phyloP scores from a whole-genome alignment of 345 rosid genomes.

The Eucalyptus decipiens region DNA sequence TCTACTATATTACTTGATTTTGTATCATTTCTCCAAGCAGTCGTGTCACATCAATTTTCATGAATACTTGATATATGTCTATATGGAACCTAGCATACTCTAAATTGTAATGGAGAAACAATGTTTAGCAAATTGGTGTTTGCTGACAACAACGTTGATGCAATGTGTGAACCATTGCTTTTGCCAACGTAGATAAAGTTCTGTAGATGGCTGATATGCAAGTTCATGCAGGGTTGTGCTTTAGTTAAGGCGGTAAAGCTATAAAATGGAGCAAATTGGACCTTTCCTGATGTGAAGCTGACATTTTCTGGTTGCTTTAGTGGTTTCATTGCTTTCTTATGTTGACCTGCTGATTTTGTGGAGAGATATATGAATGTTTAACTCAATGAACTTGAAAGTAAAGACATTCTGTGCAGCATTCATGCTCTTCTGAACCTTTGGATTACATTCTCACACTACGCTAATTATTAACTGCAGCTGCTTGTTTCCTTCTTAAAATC shows the following conservation, averaged over 20 bases:
- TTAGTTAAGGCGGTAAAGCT: neutral
- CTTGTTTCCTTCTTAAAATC: conserved; percentile 86
- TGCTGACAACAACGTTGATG: too few species aligned
- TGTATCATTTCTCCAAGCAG: neutral
- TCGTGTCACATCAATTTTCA: too few species aligned
- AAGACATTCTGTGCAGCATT: too few species aligned
- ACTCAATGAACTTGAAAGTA: too few species aligned
- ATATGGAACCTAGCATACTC: too few species aligned
- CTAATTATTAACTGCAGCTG: conserved; percentile 35
- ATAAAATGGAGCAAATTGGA: neutral
- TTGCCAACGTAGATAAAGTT: neutral
- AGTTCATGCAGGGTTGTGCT: neutral
- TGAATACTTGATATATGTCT: too few species aligned
- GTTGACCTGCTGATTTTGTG: neutral
- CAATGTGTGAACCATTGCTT: too few species aligned
- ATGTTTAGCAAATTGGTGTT: too few species aligned
- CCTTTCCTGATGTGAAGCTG: neutral
- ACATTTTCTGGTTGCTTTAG: neutral
- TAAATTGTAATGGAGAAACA: too few species aligned
- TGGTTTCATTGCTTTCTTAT: neutral
- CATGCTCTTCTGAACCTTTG: too few species aligned
- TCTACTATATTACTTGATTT: neutral
- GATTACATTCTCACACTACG: too few species aligned
- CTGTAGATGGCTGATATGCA: neutral
- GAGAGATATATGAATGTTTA: too few species aligned